These are phyloP conservation scores for Coniella vitis DNA, from an alignment of 2,329 filamentous ascomycete genomes.

Conservation along the genomic window DNA sequence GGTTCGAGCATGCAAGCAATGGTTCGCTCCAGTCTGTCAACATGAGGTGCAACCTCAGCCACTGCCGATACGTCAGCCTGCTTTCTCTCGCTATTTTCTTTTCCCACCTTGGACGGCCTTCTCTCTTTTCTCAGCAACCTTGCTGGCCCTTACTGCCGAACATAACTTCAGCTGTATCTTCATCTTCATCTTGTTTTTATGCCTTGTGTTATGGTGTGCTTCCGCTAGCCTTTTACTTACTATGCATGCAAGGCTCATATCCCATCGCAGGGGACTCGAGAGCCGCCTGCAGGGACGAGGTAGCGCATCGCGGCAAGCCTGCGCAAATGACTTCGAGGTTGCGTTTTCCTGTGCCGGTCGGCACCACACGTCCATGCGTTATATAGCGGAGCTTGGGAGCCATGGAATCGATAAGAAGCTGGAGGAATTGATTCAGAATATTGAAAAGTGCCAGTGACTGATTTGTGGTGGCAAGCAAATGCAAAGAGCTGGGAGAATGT, in stretches of 20 bases:
- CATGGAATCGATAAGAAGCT: neutral
- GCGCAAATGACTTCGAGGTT: conserved; percentile 22
- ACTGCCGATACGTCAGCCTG: neutral
- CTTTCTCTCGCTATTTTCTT: neutral
- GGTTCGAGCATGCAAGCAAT: conserved; percentile 23
- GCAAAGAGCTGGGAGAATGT: no score
- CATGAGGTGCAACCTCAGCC: conserved; percentile 17
- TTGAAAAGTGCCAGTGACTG: no score
- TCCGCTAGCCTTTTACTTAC: neutral
- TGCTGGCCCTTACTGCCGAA: no score
- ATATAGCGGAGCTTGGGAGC: neutral
- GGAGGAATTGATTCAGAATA: no score
- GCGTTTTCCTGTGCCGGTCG: neutral
- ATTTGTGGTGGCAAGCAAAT: no score
- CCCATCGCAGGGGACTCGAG: conserved; percentile 24
- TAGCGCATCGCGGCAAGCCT: conserved; percentile 28
- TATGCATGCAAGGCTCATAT: conserved; percentile 27
- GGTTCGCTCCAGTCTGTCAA: conserved; percentile 19
- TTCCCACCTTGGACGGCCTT: neutral
- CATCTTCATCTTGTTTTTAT: no score
- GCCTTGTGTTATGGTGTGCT: no score
- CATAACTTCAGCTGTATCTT: no score
- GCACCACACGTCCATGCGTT: neutral
- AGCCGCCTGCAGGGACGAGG: conserved; percentile 28
- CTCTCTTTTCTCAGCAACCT: no score